Evolutionary conservation across 1,284 basidiomycete species (phyloP).

Genomic region (Retiboletus flavoniger): DNA sequence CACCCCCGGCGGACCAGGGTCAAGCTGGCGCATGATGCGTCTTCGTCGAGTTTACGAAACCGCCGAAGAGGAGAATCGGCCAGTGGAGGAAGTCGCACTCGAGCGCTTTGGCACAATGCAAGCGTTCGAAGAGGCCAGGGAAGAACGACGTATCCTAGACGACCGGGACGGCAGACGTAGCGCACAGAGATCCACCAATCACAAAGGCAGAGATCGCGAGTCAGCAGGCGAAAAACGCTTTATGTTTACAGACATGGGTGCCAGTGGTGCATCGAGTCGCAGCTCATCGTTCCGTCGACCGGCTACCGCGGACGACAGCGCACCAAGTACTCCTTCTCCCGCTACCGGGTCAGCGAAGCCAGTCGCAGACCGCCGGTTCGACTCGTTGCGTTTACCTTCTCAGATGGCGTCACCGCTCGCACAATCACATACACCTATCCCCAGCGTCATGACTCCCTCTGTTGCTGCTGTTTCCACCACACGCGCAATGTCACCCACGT

Average conservation of each 20-base stretch:
- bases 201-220: slow-evolving; percentile 38
- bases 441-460: slow-evolving; percentile 83
- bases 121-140: slow-evolving; percentile 85
- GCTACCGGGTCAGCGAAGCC: slow-evolving; percentile 35
- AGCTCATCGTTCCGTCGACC: slow-evolving; percentile 77
- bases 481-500: slow-evolving; percentile 65
- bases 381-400: slow-evolving; percentile 55
- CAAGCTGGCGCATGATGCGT: slow-evolving; percentile 98
- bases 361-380: slow-evolving; percentile 49
- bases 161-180: slow-evolving; percentile 63
- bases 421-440: slow-evolving; percentile 78
- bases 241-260: slow-evolving; percentile 64
- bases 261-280: slow-evolving; percentile 67
- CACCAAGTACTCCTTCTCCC: slow-evolving; percentile 59
- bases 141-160: slow-evolving; percentile 83
- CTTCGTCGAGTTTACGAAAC: slow-evolving; percentile 86
- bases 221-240: slow-evolving; percentile 53
- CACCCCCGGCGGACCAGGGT: slow-evolving; percentile 86
- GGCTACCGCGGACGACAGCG: slow-evolving; percentile 51
- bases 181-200: slow-evolving; percentile 37
- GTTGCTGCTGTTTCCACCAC: slow-evolving; percentile 37
- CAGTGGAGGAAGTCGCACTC: slow-evolving; percentile 80
- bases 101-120: slow-evolving; percentile 86
- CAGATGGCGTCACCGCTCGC: slow-evolving; percentile 48
- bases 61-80: slow-evolving; percentile 77